A percentile compares a stretch with the other conserved stretches of the same genome.
Evolutionary conservation across 2,329 filamentous ascomycete genomes (phyloP).

Genomic region (Xylaria sp.): DNA sequence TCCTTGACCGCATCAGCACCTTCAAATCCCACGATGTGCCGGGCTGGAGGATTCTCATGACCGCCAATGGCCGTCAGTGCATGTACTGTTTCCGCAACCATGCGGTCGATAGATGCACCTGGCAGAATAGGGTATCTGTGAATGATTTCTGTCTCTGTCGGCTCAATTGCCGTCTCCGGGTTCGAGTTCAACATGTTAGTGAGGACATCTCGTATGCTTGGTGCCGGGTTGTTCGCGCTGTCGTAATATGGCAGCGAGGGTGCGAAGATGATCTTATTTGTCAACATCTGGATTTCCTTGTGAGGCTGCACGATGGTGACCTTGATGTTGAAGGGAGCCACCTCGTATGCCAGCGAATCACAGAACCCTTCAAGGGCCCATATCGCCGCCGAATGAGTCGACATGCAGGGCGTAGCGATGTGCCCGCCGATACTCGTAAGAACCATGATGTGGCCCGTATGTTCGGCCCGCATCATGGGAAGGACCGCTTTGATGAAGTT

Average conservation of each 20-base stretch:
- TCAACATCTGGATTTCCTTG: constrained; percentile 83
- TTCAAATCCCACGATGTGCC: constrained; percentile 90
- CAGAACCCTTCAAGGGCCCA: constrained; percentile 97
- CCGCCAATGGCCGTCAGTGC: constrained; percentile 88
- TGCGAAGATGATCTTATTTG: constrained; percentile 79
- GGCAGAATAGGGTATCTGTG: constrained; percentile 72
- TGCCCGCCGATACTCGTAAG: constrained; percentile 88
- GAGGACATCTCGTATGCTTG: constrained; percentile 77
- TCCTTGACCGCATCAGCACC: constrained; percentile 85
- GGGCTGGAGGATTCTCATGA: constrained; percentile 88
- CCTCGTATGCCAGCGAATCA: constrained; percentile 91
- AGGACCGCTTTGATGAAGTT: constrained; percentile 90
- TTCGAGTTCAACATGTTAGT: constrained; percentile 72
- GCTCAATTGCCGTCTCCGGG: constrained; percentile 54
- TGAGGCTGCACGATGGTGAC: constrained; percentile 94
- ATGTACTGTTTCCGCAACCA: constrained; percentile 86
- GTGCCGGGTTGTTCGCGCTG: constrained; percentile 65
- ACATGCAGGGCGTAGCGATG: constrained; percentile 84
- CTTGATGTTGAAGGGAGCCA: constrained; percentile 94
- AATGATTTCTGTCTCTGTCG: constrained; percentile 43
- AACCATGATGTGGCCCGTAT: constrained; percentile 83
- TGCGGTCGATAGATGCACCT: constrained; percentile 59
- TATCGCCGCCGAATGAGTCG: constrained; percentile 85
- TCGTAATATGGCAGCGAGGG: constrained; percentile 65
- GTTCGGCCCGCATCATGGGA: constrained; percentile 71